Percentiles rank a stretch among this genome's conserved stretches.
Evolutionary conservation across 306 rosid genomes (phyloP).

Genomic region (Trichosanthes truncata): DNA sequence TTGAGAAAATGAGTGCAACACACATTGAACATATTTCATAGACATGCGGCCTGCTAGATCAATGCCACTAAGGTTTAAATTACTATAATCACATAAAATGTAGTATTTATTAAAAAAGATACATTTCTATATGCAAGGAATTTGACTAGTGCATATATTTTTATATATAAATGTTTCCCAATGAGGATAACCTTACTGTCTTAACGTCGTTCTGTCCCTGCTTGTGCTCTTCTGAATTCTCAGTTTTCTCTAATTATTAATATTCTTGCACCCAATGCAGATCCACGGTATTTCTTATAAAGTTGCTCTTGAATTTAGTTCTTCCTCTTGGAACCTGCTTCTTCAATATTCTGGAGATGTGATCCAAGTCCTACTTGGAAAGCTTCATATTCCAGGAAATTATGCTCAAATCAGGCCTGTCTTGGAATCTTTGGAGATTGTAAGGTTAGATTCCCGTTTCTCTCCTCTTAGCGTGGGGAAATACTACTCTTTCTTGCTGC

Average conservation of each 20-base stretch:
- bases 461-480: background rate
- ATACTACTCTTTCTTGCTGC: background rate
- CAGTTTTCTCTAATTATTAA: background rate
- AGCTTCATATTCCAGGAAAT: slow-evolving; percentile 11
- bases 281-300: slow-evolving; percentile 49
- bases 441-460: slow-evolving; percentile 37
- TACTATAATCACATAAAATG: background rate
- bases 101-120: background rate
- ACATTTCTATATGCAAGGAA: background rate
- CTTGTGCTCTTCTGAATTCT: background rate
- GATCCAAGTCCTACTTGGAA: slow-evolving; percentile 33
- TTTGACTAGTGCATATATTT: background rate
- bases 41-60: background rate
- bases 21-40: background rate
- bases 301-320: slow-evolving; percentile 39
- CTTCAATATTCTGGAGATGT: slow-evolving; percentile 37
- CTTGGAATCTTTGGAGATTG: slow-evolving; percentile 46
- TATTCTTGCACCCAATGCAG: slow-evolving; percentile 17
- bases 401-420: slow-evolving; percentile 24
- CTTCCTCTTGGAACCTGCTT: slow-evolving; percentile 41
- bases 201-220: background rate
- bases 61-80: background rate
- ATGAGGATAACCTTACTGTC: background rate
- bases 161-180: background rate
- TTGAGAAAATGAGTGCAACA: background rate